Evolutionary conservation across 371 early-diverging fungal genomes (phyloP).

Genomic region (Coemansia sp.): DNA sequence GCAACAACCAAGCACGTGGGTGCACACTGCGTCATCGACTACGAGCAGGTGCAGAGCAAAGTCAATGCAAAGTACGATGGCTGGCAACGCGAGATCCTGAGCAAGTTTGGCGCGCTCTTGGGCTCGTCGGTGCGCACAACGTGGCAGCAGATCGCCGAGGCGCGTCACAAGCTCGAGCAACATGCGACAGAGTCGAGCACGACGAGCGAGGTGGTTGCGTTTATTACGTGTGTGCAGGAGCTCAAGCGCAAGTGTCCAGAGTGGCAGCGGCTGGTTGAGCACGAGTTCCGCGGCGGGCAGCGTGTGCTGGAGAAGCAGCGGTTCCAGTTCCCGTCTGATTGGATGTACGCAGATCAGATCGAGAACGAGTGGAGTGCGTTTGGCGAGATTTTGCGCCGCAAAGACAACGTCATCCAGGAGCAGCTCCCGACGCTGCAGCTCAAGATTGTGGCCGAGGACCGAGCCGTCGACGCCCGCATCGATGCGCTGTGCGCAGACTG

Average conservation of each 20-base stretch:
- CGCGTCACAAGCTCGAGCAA: constrained; percentile 85
- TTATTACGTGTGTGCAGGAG: constrained; percentile 95
- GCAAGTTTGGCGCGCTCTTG: constrained; percentile 83
- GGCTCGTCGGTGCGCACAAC: constrained; percentile 83
- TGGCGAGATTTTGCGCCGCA: constrained; percentile 86
- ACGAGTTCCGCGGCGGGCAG: constrained; percentile 87
- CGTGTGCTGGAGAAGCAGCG: constrained; percentile 91
- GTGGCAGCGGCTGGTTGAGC: constrained; percentile 79
- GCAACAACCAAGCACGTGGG: constrained; percentile 89
- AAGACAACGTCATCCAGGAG: constrained; percentile 90
- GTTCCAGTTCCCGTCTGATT: constrained; percentile 90
- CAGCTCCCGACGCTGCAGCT: constrained; percentile 88
- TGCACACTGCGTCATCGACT: constrained; percentile 79
- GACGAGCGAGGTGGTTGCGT: constrained; percentile 89
- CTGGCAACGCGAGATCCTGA: constrained; percentile 95
- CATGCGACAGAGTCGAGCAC: constrained; percentile 80
- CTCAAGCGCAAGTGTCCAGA: constrained; percentile 77
- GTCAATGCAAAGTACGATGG: constrained; percentile 96
- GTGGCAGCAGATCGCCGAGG: constrained; percentile 72
- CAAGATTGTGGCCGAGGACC: constrained; percentile 90
- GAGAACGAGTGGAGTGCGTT: constrained; percentile 98
- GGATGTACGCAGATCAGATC: constrained; percentile 93
- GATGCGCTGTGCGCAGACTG: constrained; percentile 85
- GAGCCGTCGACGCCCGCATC: constrained; percentile 80
- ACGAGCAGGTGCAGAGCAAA: constrained; percentile 95